Evolutionary conservation across 2,329 filamentous ascomycete genomes (phyloP).

Genomic region (Biscogniauxia marginata): DNA sequence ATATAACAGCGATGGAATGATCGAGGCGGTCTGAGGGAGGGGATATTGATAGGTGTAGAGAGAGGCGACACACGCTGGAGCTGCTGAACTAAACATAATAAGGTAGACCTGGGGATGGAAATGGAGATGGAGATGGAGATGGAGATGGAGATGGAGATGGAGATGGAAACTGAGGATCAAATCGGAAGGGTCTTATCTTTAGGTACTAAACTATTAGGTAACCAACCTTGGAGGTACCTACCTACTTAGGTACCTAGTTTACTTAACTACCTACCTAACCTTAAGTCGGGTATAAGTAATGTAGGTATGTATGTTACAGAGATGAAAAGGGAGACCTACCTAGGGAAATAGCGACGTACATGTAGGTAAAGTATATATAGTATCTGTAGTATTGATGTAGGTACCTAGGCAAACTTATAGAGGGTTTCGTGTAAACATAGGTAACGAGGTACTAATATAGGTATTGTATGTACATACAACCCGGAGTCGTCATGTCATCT

Average conservation of each 20-base stretch:
- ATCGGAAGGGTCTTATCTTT: not conserved
- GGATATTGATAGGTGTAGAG: not conserved
- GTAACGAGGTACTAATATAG: no score
- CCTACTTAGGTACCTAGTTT: conserved; percentile 2
- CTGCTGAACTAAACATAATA: not conserved
- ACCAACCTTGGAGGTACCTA: conserved; percentile 2
- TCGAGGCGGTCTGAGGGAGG: not conserved
- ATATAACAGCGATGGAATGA: not conserved
- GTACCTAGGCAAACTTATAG: no score
- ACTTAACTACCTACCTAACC: conserved; percentile 1
- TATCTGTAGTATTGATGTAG: no score
- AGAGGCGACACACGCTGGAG: not conserved
- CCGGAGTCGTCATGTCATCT: no score
- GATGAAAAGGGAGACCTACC: not conserved
- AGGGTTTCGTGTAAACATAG: no score
- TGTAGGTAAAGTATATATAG: not conserved
- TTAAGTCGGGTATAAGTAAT: not conserved
- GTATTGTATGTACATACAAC: no score
- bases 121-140: not conserved
- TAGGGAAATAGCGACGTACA: no score
- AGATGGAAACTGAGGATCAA: not conserved
- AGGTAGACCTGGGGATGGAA: not conserved
- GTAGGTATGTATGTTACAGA: no score
- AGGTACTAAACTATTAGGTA: not conserved
- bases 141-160: not conserved